These are phyloP conservation scores for Dunaliella sp. DNA, from an alignment of 139 green algal genomes.

Conservation along the genomic window DNA sequence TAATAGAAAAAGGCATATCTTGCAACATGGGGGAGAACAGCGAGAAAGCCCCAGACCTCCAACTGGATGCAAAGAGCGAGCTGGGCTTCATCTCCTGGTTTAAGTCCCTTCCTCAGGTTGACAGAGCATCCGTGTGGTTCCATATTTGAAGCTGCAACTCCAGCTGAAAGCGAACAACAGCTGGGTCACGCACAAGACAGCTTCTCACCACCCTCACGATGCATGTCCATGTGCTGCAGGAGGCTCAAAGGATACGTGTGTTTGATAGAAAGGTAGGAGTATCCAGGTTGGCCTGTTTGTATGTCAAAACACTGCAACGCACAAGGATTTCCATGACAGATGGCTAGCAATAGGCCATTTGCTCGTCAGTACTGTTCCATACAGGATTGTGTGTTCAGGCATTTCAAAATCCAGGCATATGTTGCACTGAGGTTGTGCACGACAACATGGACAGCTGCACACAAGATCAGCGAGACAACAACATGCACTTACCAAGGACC, in stretches of 20 bases:
- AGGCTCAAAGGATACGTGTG: conserved; percentile 54
- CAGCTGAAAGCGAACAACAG: background rate
- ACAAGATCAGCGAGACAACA: no score
- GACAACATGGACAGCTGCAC: background rate
- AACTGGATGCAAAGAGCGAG: conserved; percentile 37
- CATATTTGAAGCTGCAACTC: no score
- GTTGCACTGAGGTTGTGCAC: no score
- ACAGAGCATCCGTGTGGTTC: background rate
- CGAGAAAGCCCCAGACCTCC: conserved; percentile 36
- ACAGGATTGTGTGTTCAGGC: no score
- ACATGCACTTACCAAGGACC: no score
- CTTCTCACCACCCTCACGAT: background rate
- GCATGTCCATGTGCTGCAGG: conserved; percentile 35
- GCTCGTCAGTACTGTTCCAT: no score
- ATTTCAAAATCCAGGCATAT: no score
- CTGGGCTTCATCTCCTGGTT: conserved; percentile 52
- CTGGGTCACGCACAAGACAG: background rate
- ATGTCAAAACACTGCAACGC: no score
- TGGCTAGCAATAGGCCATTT: no score
- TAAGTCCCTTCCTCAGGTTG: conserved; percentile 39
- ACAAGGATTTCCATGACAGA: no score
- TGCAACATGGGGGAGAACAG: background rate
- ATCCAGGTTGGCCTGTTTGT: background rate
- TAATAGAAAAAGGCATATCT: no score
- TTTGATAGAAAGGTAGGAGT: conserved; percentile 67